Percentiles rank a stretch among this genome's conserved stretches.
Evolutionary conservation across 192 early-diverging fungal species (phyloP).

Genomic region (Backusella sp.): DNA sequence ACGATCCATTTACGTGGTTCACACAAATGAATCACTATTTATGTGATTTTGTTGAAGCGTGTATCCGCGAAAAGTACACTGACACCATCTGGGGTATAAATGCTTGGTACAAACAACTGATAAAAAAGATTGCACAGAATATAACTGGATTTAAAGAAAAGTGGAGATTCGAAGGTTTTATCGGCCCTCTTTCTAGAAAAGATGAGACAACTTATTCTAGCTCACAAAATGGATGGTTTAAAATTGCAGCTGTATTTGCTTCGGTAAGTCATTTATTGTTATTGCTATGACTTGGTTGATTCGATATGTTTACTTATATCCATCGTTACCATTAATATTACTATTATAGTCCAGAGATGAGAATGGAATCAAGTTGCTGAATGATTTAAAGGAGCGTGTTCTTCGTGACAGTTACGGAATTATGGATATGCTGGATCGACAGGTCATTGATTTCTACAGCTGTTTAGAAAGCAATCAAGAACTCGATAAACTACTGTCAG

Average conservation of each 20-base stretch:
- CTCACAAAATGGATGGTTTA: constrained; percentile 3
- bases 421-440: constrained; percentile 18
- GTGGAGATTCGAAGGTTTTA: constrained; percentile 9
- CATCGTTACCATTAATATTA: not conserved
- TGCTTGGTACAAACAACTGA: constrained; percentile 21
- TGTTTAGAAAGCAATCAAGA: constrained; percentile 19
- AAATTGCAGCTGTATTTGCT: constrained; percentile 18
- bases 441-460: constrained; percentile 22
- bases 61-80: constrained; percentile 13
- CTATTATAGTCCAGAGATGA: constrained; percentile 16
- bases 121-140: not conserved
- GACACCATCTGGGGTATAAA: constrained; percentile 29
- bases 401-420: constrained; percentile 9
- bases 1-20: constrained; percentile 8
- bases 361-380: constrained; percentile 11
- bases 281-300: too few relatives aligned
- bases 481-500: not conserved
- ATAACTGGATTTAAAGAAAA: constrained; percentile 11
- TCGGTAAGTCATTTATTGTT: constrained; percentile 7
- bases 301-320: not conserved
- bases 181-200: constrained; percentile 19
- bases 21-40: constrained; percentile 4
- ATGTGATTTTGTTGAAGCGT: constrained; percentile 21
- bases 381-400: not conserved
- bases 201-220: not conserved